Percentiles rank a stretch among this genome's conserved stretches.
phyloP scores from a whole-genome alignment of 202 grass and related monocot species.

The Thinopyrum obtusiflorum region DNA sequence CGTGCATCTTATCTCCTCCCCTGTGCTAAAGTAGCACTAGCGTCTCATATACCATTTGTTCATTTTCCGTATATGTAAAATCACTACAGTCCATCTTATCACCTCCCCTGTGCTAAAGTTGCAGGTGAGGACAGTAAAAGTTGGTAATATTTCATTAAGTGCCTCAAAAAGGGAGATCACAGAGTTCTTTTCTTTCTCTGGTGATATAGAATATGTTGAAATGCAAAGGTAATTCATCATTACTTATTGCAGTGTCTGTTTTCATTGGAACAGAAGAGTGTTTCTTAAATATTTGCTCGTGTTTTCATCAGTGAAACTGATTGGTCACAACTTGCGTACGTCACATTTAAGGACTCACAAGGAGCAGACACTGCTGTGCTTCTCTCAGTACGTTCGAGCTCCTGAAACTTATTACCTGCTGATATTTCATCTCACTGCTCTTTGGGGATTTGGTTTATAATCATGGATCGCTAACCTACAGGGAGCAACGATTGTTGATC shows the following conservation, averaged over 20 bases:
- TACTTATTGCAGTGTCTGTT: neutral
- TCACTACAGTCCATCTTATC: conserved; percentile 4
- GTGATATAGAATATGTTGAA: conserved; percentile 90
- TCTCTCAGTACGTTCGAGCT: conserved; percentile 71
- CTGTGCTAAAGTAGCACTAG: neutral
- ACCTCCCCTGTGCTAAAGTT: neutral
- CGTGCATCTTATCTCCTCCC: neutral
- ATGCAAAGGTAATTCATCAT: conserved; percentile 73
- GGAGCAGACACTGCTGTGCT: conserved; percentile 91
- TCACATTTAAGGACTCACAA: conserved; percentile 86
- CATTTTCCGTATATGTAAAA: conserved; percentile 12
- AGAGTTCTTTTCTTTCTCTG: conserved; percentile 99
- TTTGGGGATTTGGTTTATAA: conserved; percentile 6
- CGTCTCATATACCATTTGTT: neutral
- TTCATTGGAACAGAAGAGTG: neutral
- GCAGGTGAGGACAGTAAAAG: conserved; percentile 83
- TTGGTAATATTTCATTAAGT: conserved; percentile 77
- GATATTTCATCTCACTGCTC: conserved; percentile 1
- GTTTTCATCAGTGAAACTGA: conserved; percentile 73
- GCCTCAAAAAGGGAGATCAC: conserved; percentile 84
- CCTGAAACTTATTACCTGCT: conserved; percentile 29
- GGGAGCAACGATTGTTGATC: conserved; percentile 91
- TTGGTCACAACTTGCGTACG: conserved; percentile 84
- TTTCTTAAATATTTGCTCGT: conserved; percentile 30
- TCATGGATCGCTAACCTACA: conserved; percentile 37